Conservation (phyloP, 129 eudicot genomes). For the Saussurea involucrata region DNA sequence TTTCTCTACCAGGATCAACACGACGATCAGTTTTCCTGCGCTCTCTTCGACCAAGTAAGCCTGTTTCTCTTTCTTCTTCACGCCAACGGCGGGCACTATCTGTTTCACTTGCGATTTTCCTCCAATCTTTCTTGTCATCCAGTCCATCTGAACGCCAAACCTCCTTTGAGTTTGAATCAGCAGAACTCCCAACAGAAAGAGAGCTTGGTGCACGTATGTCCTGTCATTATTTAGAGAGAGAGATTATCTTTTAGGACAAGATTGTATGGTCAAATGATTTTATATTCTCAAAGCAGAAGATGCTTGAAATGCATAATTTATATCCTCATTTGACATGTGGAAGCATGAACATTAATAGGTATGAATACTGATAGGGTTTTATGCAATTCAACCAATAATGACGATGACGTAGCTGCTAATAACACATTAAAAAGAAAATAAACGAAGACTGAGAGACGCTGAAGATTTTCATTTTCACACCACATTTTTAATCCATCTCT, state of each 20-base stretch:
- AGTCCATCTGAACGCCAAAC: conserved; percentile 62
- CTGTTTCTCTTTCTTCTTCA: conserved; percentile 99
- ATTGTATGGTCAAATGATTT: not conserved
- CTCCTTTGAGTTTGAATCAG: conserved; percentile 68
- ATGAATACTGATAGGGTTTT: not conserved
- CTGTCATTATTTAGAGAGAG: conserved; percentile 27
- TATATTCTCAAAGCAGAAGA: not conserved
- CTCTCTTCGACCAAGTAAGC: conserved; percentile 82
- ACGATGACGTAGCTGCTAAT: not conserved
- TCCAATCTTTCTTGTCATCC: conserved; percentile 92
- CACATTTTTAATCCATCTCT: not conserved
- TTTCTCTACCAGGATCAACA: conserved; percentile 57
- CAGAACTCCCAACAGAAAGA: conserved; percentile 78
- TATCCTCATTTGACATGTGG: not conserved
- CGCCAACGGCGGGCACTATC: conserved; percentile 95
- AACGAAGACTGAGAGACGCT: not conserved
- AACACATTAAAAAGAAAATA: not conserved
- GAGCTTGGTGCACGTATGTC: conserved; percentile 86
- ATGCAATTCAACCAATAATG: not conserved
- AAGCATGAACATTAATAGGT: no score
- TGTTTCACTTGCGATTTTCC: conserved; percentile 54
- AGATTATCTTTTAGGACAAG: not conserved
- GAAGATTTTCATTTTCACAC: not conserved
- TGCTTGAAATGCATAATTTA: not conserved
- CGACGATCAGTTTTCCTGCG: conserved; percentile 85